Base-by-base conservation (phyloP, 2,329 filamentous ascomycete genomes). In the Fusarium veterinarium region DNA sequence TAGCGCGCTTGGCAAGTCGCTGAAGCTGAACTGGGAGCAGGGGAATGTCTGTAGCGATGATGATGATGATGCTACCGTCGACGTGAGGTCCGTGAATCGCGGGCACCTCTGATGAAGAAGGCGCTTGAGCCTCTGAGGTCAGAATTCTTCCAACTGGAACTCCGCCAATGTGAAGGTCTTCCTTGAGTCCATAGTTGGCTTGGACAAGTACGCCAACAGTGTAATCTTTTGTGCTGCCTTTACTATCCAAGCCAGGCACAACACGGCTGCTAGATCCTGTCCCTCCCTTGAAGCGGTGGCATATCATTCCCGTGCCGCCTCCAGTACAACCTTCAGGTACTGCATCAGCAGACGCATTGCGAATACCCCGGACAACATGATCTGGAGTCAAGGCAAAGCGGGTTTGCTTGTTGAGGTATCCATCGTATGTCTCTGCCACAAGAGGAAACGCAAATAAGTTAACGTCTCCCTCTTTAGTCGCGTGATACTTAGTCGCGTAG, bases 221-320 rank as follows among this genome's bases (percentile, higher is more conserved):
- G 74, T 89, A 92, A 6, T 81, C 79, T 61, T 80, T 84, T 9
- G 76, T 72, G 6, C 75, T 77, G 2, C 77, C 79, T 8, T 75
- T 67, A 17, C 52, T 61, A 48, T 83, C 82, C 30, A 83, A 72
- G 0, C 87, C 86, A 4, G 81, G 79, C n/a, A 92, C 85, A 12
- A 89, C 71, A 30, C 91, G 85, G 52, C 86, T 90, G 73, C 87
- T 87, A 1, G 86, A 90, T 2, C 91, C 91, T 1, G 91, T 93
- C 1, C 91, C 91, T 40, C 90, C 91, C 77, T 92, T 92, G 82
- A 89, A 91, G 70, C 86, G 86, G 75, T 91, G 89, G 75, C 89
- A 91, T 41, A 89, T 85, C 89, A 92, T 92, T 19, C 90, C 90
- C 1, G 90, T 90, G n/a, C 91, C 91, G 23, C 91, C 91, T 6